Conservation (phyloP, 768 basidiomycete species). For the Boletus rufocinnamomeus region DNA sequence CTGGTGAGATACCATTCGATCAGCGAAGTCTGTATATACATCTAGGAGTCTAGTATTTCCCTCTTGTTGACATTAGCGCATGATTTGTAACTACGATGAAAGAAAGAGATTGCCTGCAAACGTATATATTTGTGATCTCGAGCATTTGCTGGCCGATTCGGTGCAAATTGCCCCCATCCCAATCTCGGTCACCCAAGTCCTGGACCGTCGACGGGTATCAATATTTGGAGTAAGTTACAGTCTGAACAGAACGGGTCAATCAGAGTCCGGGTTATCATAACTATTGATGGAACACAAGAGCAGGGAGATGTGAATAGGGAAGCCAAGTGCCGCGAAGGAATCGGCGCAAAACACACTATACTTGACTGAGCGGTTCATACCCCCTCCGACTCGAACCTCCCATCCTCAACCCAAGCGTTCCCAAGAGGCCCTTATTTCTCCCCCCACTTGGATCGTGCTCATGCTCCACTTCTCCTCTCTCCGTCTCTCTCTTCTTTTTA, state of each 20-base stretch:
- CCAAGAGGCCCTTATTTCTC: conserved; percentile 41
- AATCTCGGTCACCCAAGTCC: background rate
- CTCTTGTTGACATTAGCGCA: no score
- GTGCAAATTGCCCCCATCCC: no score
- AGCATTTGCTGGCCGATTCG: no score
- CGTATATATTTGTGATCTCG: no score
- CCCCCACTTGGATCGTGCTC: conserved; percentile 51
- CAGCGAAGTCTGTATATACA: background rate
- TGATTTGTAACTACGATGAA: no score
- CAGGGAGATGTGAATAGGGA: background rate
- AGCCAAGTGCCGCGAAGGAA: no score
- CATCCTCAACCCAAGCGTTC: conserved; percentile 39
- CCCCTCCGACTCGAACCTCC: conserved; percentile 38
- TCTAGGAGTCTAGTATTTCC: background rate
- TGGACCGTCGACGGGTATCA: background rate
- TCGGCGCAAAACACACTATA: conserved; percentile 9
- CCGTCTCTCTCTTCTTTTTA: conserved; percentile 57
- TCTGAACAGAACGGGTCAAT: background rate
- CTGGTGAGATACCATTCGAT: background rate
- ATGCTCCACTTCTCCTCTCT: conserved; percentile 38
- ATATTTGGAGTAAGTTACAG: background rate
- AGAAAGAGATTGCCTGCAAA: no score
- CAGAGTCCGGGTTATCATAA: background rate
- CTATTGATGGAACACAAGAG: background rate
- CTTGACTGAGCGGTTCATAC: conserved; percentile 37